Evolutionary conservation across 768 basidiomycete genomes (phyloP).

Genomic region (Lactifluus echinatus): DNA sequence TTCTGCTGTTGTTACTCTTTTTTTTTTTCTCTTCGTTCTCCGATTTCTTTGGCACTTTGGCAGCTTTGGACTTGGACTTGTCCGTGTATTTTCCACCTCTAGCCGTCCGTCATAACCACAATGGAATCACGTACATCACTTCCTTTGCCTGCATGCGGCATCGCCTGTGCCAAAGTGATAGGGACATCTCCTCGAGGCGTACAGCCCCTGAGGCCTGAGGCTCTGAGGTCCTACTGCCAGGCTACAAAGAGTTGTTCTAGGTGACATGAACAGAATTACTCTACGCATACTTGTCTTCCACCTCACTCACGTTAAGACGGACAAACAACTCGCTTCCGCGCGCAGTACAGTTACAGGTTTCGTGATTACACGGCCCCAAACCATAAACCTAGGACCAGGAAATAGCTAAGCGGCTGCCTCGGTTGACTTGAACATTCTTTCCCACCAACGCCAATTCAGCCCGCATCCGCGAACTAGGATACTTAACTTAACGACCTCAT

Average conservation of each 20-base stretch:
- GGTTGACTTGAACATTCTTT: neutral
- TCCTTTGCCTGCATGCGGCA: neutral
- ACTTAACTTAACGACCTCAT: neutral
- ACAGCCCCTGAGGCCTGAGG: neutral
- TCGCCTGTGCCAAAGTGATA: neutral
- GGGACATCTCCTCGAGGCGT: neutral
- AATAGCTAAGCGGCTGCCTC: neutral
- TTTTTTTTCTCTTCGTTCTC: neutral
- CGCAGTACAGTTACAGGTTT: neutral
- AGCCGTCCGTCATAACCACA: neutral
- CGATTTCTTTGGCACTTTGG: neutral
- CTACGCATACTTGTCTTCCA: neutral
- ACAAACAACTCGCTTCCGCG: neutral
- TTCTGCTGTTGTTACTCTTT: neutral
- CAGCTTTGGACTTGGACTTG: constrained; percentile 1
- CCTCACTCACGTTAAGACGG: neutral
- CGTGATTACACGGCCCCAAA: neutral
- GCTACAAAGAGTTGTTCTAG: neutral
- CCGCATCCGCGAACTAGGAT: neutral
- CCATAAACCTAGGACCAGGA: too few relatives aligned
- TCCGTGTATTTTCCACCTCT: constrained; percentile 5
- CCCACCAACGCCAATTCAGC: neutral
- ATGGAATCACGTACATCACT: neutral
- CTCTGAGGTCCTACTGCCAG: too few relatives aligned
- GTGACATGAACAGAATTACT: neutral